Evolutionary conservation across 345 rosid species (phyloP).

Genomic region (Lenwebbia sp.): DNA sequence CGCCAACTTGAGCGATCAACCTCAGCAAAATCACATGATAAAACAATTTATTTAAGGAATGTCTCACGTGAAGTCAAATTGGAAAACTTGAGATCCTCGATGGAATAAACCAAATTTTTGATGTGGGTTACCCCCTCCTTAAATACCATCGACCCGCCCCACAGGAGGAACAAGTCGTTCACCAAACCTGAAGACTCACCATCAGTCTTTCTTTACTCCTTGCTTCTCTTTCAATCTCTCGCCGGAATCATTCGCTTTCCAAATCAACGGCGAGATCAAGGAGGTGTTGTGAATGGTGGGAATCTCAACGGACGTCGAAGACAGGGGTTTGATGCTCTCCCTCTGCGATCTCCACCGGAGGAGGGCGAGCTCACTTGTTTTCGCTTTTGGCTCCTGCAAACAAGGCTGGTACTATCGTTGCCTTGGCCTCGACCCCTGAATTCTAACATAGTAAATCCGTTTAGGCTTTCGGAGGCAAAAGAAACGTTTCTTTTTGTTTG

Average conservation of each 20-base stretch:
- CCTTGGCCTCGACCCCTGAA: slow-evolving; percentile 86
- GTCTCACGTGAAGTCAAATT: neutral
- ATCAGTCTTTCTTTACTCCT: neutral
- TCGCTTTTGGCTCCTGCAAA: slow-evolving; percentile 93
- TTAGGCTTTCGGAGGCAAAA: neutral
- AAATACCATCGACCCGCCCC: neutral
- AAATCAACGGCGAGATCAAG: neutral
- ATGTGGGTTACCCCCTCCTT: neutral
- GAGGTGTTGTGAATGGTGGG: slow-evolving; percentile 85
- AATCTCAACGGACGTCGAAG: slow-evolving; percentile 20
- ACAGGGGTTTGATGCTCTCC: slow-evolving; percentile 63
- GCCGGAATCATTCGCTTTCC: neutral
- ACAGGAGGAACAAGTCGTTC: neutral
- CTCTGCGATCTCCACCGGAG: slow-evolving; percentile 31
- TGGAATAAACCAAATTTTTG: neutral
- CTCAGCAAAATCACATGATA: neutral
- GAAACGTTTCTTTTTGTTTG: neutral
- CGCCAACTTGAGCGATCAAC: neutral
- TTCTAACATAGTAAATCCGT: neutral
- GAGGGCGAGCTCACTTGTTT: slow-evolving; percentile 75
- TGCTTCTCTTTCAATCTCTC: neutral
- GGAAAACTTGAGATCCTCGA: neutral
- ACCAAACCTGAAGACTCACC: neutral
- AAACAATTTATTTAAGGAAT: neutral
- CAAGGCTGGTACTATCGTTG: slow-evolving; percentile 98